These are phyloP conservation scores for Blastocrithidia nonstop DNA, from an alignment of 208 protist species.

Conservation along the genomic window DNA sequence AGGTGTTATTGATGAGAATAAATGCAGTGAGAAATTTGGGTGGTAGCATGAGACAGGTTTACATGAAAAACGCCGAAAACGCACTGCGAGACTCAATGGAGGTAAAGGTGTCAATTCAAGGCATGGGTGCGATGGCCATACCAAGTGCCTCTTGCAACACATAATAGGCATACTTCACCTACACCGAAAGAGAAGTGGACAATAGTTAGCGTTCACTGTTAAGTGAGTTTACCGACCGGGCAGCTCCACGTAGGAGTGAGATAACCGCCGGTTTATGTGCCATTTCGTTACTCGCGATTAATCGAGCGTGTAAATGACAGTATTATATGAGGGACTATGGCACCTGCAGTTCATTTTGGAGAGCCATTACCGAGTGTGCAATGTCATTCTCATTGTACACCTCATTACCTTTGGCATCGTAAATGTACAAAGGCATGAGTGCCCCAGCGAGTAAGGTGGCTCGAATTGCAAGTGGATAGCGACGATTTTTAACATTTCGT, in stretches of 20 bases:
- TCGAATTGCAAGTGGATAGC: conserved; percentile 34
- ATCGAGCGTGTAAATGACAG: conserved; percentile 48
- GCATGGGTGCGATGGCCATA: conserved; percentile 31
- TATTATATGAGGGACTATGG: conserved; percentile 17
- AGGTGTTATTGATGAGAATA: conserved; percentile 31
- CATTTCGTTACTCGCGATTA: conserved; percentile 28
- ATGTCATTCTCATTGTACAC: conserved; percentile 14
- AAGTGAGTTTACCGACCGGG: conserved; percentile 14
- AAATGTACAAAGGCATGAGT: conserved; percentile 26
- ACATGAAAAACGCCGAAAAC: conserved; percentile 34
- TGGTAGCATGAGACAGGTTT: conserved; percentile 34
- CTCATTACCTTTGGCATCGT: conserved; percentile 8
- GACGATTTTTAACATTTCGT: no score
- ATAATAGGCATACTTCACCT: conserved; percentile 57
- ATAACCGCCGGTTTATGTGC: conserved; percentile 11
- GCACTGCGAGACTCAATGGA: conserved; percentile 14
- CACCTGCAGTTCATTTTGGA: conserved; percentile 20
- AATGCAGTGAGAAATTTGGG: conserved; percentile 34
- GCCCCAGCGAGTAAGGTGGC: conserved; percentile 26
- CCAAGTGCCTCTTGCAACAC: conserved; percentile 51
- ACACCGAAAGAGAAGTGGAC: conserved; percentile 14
- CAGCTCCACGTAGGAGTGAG: conserved; percentile 19
- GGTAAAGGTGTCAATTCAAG: conserved; percentile 28
- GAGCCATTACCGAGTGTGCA: conserved; percentile 6
- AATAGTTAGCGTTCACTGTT: conserved; percentile 4